Evolutionary conservation across 495 filamentous ascomycete genomes (phyloP).

Genomic region (Podospora anserina): DNA sequence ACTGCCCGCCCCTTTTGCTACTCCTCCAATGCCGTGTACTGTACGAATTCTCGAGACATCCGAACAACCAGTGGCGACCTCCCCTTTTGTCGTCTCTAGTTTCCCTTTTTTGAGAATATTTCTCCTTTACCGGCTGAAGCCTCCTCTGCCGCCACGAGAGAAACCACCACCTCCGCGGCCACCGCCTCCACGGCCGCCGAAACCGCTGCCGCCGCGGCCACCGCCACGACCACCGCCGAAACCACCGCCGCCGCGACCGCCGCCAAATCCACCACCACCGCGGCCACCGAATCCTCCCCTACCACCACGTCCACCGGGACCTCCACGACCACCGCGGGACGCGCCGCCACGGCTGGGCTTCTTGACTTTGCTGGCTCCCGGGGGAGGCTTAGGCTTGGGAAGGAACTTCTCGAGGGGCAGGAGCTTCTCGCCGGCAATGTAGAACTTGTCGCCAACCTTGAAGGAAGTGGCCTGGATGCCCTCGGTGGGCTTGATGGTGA

Average conservation of each 20-base stretch:
- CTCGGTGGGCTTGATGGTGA: constrained; percentile 93
- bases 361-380: constrained; percentile 57
- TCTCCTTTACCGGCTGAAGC: constrained; percentile 9
- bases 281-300: constrained; percentile 37
- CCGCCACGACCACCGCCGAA: constrained; percentile 28
- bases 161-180: constrained; percentile 24
- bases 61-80: neutral
- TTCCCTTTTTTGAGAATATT: neutral
- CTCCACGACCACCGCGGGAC: constrained; percentile 39
- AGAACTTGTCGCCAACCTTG: constrained; percentile 95
- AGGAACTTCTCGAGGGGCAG: constrained; percentile 94
- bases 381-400: constrained; percentile 85
- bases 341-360: constrained; percentile 52
- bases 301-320: constrained; percentile 46
- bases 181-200: constrained; percentile 28
- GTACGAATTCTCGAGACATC: neutral
- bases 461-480: constrained; percentile 93
- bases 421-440: constrained; percentile 89
- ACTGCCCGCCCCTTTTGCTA: constrained; percentile 5
- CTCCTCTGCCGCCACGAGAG: constrained; percentile 14
- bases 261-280: constrained; percentile 24
- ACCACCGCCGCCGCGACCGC: constrained; percentile 29
- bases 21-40: neutral
- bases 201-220: constrained; percentile 16
- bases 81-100: neutral